Evolutionary conservation across 129 eudicot species (phyloP), one percentile per base, ranked within the genome.

Genomic region (Erigeron canadensis): DNA sequence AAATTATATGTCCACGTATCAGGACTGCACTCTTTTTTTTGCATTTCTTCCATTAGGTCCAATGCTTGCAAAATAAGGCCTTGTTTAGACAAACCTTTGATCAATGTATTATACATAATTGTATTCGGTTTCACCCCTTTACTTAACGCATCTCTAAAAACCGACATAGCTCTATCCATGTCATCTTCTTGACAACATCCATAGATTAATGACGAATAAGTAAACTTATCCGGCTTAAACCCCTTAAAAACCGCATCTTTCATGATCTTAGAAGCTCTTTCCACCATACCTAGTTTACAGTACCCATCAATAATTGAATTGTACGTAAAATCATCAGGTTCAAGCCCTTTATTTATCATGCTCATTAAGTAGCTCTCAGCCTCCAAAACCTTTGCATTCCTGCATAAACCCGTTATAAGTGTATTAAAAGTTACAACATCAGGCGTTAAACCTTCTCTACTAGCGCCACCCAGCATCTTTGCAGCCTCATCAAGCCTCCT

Each of bases 321-420:
- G 74, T 94, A 94, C 43, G 97, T 90, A 73, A 90, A 86, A 70
- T 83, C 86, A 83, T 94, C 99, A 17, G 99, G 99, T 51, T 87
- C 83, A 13, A 87, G 77, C 59, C 99, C 97, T 66, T 74, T 77
- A 71, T 90, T 94, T 13, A 87, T 83, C 96, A 94, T 90, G 59
- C 56, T 83, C 77, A 77, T 79, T 81, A 94, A 75, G 73, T 84
- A 90, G 39, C 70, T 48, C 76, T 90, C 99, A 0, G 99, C 99
- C 71, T 94, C 96, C 5, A 47, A 79, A 70, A 83, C 86, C 71
- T 86, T 83, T 2, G 67, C 58, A 59, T 79, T 84, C 85, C 82
- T 94, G 71, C 96, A 94, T 61, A 94, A 82, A 19, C 99, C 97
- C 48, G 77, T 68, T 80, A 94, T 90, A 44, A 94, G 84, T 10